Evolutionary conservation across 2,329 filamentous ascomycete genomes (phyloP), one percentile per base, ranked within the genome.

Genomic region (Pseudopithomyces chartarum): DNA sequence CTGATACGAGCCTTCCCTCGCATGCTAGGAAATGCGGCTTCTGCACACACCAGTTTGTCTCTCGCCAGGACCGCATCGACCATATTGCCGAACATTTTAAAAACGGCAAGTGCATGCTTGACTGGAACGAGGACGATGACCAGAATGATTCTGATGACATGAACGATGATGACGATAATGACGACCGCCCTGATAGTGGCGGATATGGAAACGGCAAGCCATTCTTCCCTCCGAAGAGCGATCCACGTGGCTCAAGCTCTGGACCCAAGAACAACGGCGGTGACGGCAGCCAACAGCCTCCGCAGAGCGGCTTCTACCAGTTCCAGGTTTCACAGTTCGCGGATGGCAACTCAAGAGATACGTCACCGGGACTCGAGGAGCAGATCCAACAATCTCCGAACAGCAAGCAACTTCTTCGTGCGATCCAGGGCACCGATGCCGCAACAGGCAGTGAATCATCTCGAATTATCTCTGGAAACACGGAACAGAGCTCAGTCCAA

Each of bases 31-130:
- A 67, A 43, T 76, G 73, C 50, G 73, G 73, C 7, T 76, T 76
- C 59, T 76, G 73, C 52, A 62, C 65, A 51, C 68, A 75, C 52
- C 66, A 64, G 10, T 75, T 75, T 55, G 58, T 57, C 3, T 70
- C 68, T 1, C 62, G 73, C 55, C 71, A 76, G 48, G 72, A 74
- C 44, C 67, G 73, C 34, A 76, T 75, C 55, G 71, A 76, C 38
- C 73, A 76, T 36, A 73, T 76, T n/a, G 71, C 58, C 54, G 68
- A 73, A 8, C 73, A 76, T 59, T 76, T 76, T 64, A 73, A 73
- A 53, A 63, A 73, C 46, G 73, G 73, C 46, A 75, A 74, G 60
- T 70, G 64, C 49, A 76, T 76, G 73, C 67, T 75, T 34, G 71
- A 74, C 58, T 75, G 72, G 73, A 68, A 66, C 50, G 70, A 75